Base-by-base conservation (phyloP, 2,329 filamentous ascomycete species). In the Trichophyton verrucosum region DNA sequence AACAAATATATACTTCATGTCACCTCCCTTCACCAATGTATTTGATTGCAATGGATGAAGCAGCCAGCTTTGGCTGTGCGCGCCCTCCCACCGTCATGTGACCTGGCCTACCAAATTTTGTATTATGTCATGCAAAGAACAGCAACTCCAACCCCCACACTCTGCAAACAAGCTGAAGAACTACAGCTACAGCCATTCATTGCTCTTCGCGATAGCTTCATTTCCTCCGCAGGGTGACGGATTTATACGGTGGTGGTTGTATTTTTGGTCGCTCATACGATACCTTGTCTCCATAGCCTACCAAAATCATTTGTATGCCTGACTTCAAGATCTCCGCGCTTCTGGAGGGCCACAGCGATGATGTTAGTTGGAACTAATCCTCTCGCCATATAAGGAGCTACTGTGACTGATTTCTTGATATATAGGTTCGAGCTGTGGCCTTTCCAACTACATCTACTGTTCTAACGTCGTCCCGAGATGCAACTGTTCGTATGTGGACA, bases 261-360 rank as follows among this genome's bases (percentile, higher is more conserved):
- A 4, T 17, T 30, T 33, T 36, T 36, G 15, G 22, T 4, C 15
- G 13, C 46, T 51, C 11, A 27, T 24, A 15, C 13, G 11, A 15
- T 33, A 55, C 22, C 15, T n/a, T 36, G 9, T 17, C 8, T 36
- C 9, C n/a, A 17, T 30, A 55, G 17, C 20, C 51, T 20, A 20
- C 51, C n/a, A 15, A 27, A 36, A 33, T 55, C 27, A 7, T 55
- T 38, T 74, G 66, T 68, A 91, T 92, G 87, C 78, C 81, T 74
- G 86, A 91, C 72, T 97, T 90, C 81, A 96, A 92, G 82, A 85
- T 99, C 70, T 95, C 94, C 64, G 91, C 92, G 67, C 88, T 89
- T 71, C 82, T 99, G 66, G 79, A 85, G 67, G 92, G 90, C 70
- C 94, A 99, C 74, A 88, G 94, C 74, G 87, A 94, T 73, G 94